phyloP scores from a whole-genome alignment of 2,329 filamentous ascomycete genomes.

The Sporothrix phasma region DNA sequence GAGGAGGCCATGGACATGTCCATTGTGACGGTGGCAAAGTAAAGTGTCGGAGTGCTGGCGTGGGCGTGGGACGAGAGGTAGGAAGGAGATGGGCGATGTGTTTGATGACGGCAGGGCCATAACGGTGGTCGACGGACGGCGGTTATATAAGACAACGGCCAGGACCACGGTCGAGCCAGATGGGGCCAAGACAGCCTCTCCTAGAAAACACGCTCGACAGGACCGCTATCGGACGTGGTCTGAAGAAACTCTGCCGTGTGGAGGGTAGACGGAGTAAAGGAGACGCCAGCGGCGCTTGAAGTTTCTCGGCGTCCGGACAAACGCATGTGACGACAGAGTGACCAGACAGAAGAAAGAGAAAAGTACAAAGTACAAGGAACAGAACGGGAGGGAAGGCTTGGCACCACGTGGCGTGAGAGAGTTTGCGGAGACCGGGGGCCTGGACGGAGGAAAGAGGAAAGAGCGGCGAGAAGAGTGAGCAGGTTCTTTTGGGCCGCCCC shows the following conservation, averaged over 20 bases:
- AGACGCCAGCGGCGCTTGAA: too few species aligned
- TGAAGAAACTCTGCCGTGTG: too few species aligned
- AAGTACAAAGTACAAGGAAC: not conserved
- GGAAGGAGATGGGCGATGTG: not conserved
- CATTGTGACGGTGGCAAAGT: not conserved
- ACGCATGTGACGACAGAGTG: not conserved
- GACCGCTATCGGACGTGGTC: too few species aligned
- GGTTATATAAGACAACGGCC: too few species aligned
- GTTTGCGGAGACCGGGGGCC: conserved; percentile 7
- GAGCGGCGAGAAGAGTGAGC: not conserved
- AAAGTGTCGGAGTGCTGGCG: not conserved
- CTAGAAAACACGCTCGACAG: too few species aligned
- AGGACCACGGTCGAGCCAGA: too few species aligned
- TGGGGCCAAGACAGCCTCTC: too few species aligned
- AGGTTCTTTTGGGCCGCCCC: not conserved
- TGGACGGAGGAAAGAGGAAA: not conserved
- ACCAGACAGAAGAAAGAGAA: not conserved
- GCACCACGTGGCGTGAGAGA: conserved; percentile 7
- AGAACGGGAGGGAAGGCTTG: not conserved
- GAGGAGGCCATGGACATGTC: too few species aligned
- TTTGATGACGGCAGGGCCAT: not conserved
- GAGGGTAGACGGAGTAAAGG: too few species aligned
- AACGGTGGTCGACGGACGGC: not conserved
- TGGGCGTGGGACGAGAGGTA: not conserved
- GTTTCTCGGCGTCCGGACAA: not conserved